These are phyloP conservation scores for Carex pumila DNA, from an alignment of 176 grass and related monocot species.

Conservation along the genomic window DNA sequence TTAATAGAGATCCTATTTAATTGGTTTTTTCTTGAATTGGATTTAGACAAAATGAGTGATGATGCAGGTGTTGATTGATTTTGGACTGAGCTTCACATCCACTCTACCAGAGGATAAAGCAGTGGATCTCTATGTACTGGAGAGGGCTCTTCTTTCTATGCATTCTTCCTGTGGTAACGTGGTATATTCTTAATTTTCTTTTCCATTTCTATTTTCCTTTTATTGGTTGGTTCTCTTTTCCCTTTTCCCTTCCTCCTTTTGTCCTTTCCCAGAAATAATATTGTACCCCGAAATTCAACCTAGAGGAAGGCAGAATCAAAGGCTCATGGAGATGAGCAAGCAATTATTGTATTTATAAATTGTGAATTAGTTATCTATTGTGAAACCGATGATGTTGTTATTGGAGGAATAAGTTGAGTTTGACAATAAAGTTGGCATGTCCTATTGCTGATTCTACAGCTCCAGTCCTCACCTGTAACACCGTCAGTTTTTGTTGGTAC, in stretches of 20 bases:
- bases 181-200: constrained; percentile 37
- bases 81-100: constrained; percentile 92
- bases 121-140: constrained; percentile 87
- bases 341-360: neutral
- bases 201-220: neutral
- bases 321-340: neutral
- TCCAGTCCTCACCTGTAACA: neutral
- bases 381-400: neutral
- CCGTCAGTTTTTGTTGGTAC: neutral
- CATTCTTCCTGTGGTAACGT: constrained; percentile 89
- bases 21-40: neutral
- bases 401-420: neutral
- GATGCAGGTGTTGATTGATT: constrained; percentile 88
- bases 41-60: neutral
- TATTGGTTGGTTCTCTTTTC: neutral
- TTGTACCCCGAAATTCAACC: neutral
- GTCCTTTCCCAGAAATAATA: neutral
- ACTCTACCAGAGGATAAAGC: constrained; percentile 88
- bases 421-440: neutral
- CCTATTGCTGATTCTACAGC: neutral
- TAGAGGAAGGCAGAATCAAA: neutral
- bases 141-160: constrained; percentile 95
- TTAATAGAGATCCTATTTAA: neutral
- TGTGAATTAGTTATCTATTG: neutral
- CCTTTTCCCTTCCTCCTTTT: neutral